Conservation (phyloP, 2,329 filamentous ascomycete species). For the Aspergillus fumigatiaffinis region DNA sequence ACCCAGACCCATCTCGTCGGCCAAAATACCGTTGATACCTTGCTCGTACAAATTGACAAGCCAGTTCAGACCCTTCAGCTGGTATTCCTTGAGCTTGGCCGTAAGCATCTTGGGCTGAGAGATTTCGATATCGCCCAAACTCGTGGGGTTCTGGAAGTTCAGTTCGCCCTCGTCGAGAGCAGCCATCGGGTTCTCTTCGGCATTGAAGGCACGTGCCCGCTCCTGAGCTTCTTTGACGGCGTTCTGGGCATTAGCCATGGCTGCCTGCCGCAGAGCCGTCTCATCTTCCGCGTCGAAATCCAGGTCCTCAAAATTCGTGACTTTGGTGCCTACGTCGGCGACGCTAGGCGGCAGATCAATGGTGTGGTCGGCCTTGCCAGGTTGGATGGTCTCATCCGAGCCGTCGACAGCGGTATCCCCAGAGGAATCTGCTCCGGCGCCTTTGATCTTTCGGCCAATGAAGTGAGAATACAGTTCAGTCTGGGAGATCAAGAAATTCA, state of each 20-base stretch:
- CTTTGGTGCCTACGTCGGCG: slow-evolving; percentile 59
- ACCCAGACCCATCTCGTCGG: slow-evolving; percentile 98
- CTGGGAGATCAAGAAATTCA: slow-evolving; percentile 98
- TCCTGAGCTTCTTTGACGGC: slow-evolving; percentile 92
- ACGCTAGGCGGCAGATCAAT: slow-evolving; percentile 48
- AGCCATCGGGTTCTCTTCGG: slow-evolving; percentile 60
- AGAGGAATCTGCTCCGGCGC: slow-evolving; percentile 89
- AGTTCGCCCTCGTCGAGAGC: slow-evolving; percentile 93
- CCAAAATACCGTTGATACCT: slow-evolving; percentile 98
- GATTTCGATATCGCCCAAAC: slow-evolving; percentile 88
- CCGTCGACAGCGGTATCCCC: slow-evolving; percentile 70
- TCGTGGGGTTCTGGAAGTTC: slow-evolving; percentile 99
- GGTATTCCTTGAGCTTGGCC: slow-evolving; percentile 95
- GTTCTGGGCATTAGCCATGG: slow-evolving; percentile 92
- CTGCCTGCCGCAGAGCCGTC: slow-evolving; percentile 71
- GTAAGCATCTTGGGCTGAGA: slow-evolving; percentile 91
- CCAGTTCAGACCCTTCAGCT: slow-evolving; percentile 99
- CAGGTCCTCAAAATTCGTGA: slow-evolving; percentile 90
- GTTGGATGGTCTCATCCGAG: slow-evolving; percentile 43
- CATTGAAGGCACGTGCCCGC: slow-evolving; percentile 89
- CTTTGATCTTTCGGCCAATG: slow-evolving; percentile 99
- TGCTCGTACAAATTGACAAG: slow-evolving; percentile 98
- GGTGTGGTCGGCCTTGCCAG: slow-evolving; percentile 37
- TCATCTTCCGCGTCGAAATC: slow-evolving; percentile 97
- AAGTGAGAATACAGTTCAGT: slow-evolving; percentile 99